These are phyloP conservation scores for Colletotrichum sp. DNA, from an alignment of 2,329 filamentous ascomycete genomes.

Conservation along the genomic window DNA sequence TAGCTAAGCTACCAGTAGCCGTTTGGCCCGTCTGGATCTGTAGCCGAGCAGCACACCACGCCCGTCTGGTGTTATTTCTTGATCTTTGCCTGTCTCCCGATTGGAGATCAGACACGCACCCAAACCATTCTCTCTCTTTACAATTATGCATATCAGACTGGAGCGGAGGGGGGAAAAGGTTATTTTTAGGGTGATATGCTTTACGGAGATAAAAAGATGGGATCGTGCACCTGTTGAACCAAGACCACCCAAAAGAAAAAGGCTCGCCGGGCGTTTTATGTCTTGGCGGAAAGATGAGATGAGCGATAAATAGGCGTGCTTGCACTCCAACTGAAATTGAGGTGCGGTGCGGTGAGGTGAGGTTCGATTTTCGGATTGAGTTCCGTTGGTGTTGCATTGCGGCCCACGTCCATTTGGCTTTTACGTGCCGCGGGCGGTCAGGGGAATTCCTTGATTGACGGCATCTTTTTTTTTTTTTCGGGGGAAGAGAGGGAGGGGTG, in stretches of 20 bases:
- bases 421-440: not conserved
- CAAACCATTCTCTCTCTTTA: not conserved
- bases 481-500: not conserved
- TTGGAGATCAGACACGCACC: not conserved
- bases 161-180: not conserved
- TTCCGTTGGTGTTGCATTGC: conserved; percentile 3
- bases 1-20: not conserved
- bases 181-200: not conserved
- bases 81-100: not conserved
- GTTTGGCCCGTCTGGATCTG: not conserved
- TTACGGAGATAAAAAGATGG: not conserved
- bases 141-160: not conserved
- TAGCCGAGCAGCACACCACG: not conserved
- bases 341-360: not conserved
- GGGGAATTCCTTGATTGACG: not conserved
- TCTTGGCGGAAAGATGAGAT: not conserved
- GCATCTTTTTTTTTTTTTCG: not conserved
- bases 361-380: not conserved
- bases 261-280: not conserved
- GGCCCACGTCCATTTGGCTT: not conserved
- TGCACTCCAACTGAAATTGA: not conserved
- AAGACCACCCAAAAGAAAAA: not conserved
- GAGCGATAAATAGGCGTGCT: not conserved
- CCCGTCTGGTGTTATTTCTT: not conserved
- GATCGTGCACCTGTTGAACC: not conserved